Percentiles rank a stretch among this genome's conserved stretches.
Conservation (phyloP, 2,329 filamentous ascomycete genomes). For the Aspergillus hiratsukae region DNA sequence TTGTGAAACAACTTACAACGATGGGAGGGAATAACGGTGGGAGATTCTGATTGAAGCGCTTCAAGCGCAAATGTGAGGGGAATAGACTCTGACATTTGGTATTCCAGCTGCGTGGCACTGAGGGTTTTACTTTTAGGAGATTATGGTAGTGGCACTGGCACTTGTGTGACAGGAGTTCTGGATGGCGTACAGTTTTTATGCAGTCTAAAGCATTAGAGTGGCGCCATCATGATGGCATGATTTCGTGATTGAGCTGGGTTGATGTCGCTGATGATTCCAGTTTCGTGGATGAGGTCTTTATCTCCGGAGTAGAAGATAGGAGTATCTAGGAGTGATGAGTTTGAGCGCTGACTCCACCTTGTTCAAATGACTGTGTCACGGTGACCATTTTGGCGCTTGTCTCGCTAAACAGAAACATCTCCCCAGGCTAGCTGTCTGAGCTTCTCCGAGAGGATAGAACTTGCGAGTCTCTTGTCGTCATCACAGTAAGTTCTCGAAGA, state of each 20-base stretch:
- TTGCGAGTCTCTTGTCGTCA: not conserved
- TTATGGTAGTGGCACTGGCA: not conserved
- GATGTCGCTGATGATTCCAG: not conserved
- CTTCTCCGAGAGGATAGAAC: not conserved
- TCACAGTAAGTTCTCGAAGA: not conserved
- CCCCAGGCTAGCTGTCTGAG: not conserved
- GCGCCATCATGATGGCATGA: not conserved
- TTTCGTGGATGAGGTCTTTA: not conserved
- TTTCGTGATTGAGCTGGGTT: not conserved
- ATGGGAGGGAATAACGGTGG: not conserved
- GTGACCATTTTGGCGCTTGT: not conserved
- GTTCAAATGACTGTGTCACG: not conserved
- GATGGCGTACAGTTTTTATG: not conserved
- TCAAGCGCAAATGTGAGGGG: slow-evolving; percentile 8
- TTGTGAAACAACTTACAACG: slow-evolving; percentile 3
- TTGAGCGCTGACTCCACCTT: not conserved
- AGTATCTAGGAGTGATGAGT: not conserved
- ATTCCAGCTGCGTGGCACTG: not conserved
- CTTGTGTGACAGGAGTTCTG: not conserved
- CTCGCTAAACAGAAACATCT: not conserved
- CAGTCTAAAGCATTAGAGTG: not conserved
- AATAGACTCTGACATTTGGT: not conserved
- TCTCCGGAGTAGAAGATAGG: not conserved
- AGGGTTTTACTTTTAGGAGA: not conserved
- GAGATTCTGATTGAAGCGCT: slow-evolving; percentile 10